phyloP scores from a whole-genome alignment of 2,329 filamentous ascomycete species.

The Trichoderma semiorbis region DNA sequence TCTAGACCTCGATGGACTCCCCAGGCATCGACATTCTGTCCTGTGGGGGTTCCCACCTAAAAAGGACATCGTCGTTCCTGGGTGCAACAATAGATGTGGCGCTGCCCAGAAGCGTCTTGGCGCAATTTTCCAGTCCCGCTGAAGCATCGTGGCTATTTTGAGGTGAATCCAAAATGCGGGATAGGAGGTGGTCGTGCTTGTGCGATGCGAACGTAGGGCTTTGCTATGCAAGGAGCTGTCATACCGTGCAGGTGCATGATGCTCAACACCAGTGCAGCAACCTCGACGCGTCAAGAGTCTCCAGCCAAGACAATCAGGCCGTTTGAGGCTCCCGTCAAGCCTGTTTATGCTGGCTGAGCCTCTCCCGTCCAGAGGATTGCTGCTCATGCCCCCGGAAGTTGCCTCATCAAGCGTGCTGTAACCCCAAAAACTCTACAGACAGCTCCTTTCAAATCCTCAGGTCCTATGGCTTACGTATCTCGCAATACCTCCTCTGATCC shows the following conservation, averaged over 20 bases:
- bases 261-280: neutral
- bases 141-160: constrained; percentile 4
- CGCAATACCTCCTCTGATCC: neutral
- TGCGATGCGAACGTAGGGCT: neutral
- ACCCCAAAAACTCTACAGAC: neutral
- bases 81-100: constrained; percentile 20
- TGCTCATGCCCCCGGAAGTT: neutral
- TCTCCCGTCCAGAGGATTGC: neutral
- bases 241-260: neutral
- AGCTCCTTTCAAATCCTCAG: neutral
- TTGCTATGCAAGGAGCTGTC: neutral
- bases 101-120: constrained; percentile 17
- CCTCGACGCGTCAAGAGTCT: neutral
- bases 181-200: neutral
- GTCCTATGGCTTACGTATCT: neutral
- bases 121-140: constrained; percentile 6
- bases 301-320: neutral
- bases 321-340: neutral
- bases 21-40: constrained; percentile 12
- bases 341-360: neutral
- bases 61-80: constrained; percentile 6
- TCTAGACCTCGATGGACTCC: constrained; percentile 7
- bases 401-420: neutral
- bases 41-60: constrained; percentile 6
- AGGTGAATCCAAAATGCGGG: constrained; percentile 1